Evolutionary conservation across 352 stramenopile genomes (phyloP).

Genomic region (Phytophthora aleatoria): DNA sequence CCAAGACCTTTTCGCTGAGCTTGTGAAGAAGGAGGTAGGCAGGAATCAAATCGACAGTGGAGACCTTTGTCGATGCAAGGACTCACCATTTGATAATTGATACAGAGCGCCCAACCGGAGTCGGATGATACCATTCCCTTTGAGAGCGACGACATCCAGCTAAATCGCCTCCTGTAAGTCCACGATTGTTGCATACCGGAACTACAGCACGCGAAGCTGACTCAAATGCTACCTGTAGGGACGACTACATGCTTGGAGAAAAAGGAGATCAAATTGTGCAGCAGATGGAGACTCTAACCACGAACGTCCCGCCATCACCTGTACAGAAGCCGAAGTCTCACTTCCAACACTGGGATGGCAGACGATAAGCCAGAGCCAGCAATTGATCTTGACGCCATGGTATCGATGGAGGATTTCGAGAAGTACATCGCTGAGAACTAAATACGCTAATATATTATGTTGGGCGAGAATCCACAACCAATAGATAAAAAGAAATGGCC

Average conservation of each 20-base stretch:
- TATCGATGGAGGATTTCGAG: conserved; percentile 49
- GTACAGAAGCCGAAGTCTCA: neutral
- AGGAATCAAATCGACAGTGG: too few relatives aligned
- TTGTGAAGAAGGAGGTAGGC: conserved; percentile 1
- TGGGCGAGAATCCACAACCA: conserved; percentile 23
- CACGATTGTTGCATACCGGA: neutral
- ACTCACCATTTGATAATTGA: neutral
- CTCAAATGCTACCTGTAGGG: conserved; percentile 26
- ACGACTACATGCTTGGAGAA: conserved; percentile 54
- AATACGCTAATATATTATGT: conserved; percentile 34
- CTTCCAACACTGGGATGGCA: neutral
- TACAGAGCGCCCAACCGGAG: neutral
- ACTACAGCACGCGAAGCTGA: neutral
- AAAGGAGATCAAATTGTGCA: conserved; percentile 52
- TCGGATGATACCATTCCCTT: conserved; percentile 3
- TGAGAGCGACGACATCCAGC: conserved; percentile 31
- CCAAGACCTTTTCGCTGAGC: conserved; percentile 11
- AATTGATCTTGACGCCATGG: conserved; percentile 18
- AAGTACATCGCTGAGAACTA: conserved; percentile 62
- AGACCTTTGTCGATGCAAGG: too few relatives aligned
- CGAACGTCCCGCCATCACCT: conserved; percentile 7
- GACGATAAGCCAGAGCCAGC: conserved; percentile 9
- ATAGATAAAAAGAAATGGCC: conserved; percentile 30
- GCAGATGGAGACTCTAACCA: conserved; percentile 51
- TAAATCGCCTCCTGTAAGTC: conserved; percentile 51